Conservation (phyloP, 495 filamentous ascomycete species). For the Venustampulla echinocandica region DNA sequence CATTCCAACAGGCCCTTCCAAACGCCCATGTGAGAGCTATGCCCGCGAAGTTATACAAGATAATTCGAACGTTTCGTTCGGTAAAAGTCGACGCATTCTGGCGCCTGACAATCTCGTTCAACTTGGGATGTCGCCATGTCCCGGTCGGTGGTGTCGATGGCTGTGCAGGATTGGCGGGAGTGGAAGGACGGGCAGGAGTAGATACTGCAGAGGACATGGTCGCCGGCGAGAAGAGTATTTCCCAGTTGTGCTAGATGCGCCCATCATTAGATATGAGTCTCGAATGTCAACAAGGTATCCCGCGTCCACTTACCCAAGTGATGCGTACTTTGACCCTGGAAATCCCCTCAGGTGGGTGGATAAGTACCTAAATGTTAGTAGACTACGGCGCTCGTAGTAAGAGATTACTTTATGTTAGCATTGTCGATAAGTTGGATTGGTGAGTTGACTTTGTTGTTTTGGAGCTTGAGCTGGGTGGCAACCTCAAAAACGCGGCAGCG, state of each 20-base stretch:
- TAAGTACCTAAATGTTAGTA: conserved; percentile 25
- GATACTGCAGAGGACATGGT: conserved; percentile 10
- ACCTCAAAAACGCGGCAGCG: conserved; percentile 4
- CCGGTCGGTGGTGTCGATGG: conserved; percentile 51
- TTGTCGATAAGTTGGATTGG: conserved; percentile 9
- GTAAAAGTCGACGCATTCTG: conserved; percentile 66
- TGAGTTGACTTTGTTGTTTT: conserved; percentile 12
- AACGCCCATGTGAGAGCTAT: conserved; percentile 37
- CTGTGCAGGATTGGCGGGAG: conserved; percentile 27
- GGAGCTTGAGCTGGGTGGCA: not conserved
- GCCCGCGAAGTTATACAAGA: conserved; percentile 54
- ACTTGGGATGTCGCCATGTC: conserved; percentile 78
- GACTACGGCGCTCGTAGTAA: not conserved
- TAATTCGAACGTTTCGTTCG: conserved; percentile 54
- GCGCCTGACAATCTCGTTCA: conserved; percentile 68
- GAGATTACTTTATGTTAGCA: conserved; percentile 15
- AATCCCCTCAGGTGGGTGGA: not conserved
- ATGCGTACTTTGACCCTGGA: not conserved
- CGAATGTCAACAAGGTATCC: conserved; percentile 15
- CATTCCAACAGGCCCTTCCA: conserved; percentile 7
- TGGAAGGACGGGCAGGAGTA: conserved; percentile 26
- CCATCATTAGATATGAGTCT: conserved; percentile 1
- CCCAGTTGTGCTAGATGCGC: conserved; percentile 7
- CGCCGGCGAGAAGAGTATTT: conserved; percentile 1
- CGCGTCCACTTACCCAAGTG: not conserved